Percentiles rank a stretch among this genome's conserved stretches.
Evolutionary conservation across 2,329 filamentous ascomycete genomes (phyloP).

Genomic region (Fusarium setosum): DNA sequence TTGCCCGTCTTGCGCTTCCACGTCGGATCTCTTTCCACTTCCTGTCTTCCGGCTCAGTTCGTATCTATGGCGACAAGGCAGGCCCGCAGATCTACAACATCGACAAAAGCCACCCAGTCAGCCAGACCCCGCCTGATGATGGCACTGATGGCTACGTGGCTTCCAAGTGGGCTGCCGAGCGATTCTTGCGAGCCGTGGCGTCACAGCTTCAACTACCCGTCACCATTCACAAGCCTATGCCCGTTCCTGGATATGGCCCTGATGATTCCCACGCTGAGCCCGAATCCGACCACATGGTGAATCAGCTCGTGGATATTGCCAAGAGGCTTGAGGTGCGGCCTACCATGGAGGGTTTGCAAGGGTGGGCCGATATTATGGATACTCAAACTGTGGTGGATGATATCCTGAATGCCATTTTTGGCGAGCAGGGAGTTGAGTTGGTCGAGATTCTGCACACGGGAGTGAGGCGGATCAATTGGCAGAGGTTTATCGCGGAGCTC

Average conservation of each 20-base stretch:
- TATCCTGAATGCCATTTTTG: neutral
- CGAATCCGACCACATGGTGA: neutral
- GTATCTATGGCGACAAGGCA: too few relatives aligned
- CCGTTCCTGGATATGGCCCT: neutral
- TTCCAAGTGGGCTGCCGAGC: slow-evolving; percentile 50
- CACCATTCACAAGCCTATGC: slow-evolving; percentile 15
- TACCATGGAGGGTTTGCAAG: neutral
- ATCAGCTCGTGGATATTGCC: neutral
- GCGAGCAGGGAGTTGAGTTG: neutral
- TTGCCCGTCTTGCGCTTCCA: neutral
- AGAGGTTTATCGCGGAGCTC: neutral
- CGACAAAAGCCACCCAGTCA: too few relatives aligned
- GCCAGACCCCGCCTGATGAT: slow-evolving; percentile 1
- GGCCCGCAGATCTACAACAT: too few relatives aligned
- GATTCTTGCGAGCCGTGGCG: slow-evolving; percentile 41
- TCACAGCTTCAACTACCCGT: slow-evolving; percentile 6
- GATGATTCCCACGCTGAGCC: neutral
- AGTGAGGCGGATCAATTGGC: neutral
- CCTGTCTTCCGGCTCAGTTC: too few relatives aligned
- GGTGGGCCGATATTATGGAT: neutral
- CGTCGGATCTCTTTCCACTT: too few relatives aligned
- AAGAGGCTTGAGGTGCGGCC: neutral
- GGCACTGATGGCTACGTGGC: slow-evolving; percentile 46
- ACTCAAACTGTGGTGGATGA: neutral
- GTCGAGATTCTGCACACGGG: neutral